Evolutionary conservation across 176 grass and related monocot species (phyloP), one percentile per base, ranked within the genome.

Genomic region (Saccharum officinarum): DNA sequence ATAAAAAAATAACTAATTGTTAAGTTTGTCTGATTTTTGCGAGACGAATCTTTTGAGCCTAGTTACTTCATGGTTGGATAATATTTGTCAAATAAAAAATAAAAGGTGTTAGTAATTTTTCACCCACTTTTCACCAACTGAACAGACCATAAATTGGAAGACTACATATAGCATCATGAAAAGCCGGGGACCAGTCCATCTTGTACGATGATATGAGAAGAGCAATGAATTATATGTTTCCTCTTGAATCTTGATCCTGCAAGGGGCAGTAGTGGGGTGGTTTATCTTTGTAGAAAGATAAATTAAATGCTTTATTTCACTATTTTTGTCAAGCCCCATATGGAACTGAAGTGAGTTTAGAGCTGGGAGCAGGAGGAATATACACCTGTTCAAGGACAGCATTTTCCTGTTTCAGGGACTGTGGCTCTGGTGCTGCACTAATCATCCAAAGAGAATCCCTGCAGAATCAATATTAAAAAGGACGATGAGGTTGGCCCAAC

Each of bases 381-480:
- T n/a, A 57, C 13, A 95, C 90, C 97, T 92, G 88, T 87, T 68
- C 62, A 79, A 69, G 46, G 92, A 67, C 86, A 89, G 83, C 86
- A 83, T n/a, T 84, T 92, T 54, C 87, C 83, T 79, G 87, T 87
- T 64, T 85, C 85, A 88, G 86, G 38, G 85, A 86, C 67, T 87
- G 77, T 37, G 89, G 82, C 7, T 92, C 87, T 38, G 83, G 80
- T 81, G 85, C 79, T 45, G 61, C 74, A 26, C 54, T 80, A 94
- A 87, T 88, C 84, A 41, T 92, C 90, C 76, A 94, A 74, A 30
- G 88, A 91, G 78, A 99, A 82, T 79, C 97, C 97, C 97, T 96
- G 88, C 57, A 88, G 18, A 72, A 80, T 54, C 50, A n/a, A n/a
- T n/a, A 69, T 77, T 60, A 10, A 39, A 42, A 82, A 89, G 74